Percentiles rank a stretch among this genome's conserved stretches.
Evolutionary conservation across 345 rosid species (phyloP).

Genomic region (Salix dunnii): DNA sequence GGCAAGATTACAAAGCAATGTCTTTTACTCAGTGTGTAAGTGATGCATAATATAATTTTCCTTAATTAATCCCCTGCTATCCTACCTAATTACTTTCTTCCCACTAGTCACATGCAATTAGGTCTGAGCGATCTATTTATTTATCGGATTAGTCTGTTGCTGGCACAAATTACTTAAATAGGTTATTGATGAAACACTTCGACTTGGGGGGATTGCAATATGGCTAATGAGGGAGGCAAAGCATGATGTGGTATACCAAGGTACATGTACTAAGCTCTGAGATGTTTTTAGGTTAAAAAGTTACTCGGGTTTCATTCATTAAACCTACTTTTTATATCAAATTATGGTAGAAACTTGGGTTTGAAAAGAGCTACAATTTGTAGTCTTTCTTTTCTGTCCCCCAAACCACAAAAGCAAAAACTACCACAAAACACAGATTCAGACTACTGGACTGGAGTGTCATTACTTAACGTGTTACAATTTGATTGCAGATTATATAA

Average conservation of each 20-base stretch:
- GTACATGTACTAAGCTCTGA: slow-evolving; percentile 16
- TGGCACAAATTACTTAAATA: slow-evolving; percentile 13
- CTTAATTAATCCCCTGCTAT: too few relatives aligned
- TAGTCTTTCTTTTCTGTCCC: too few relatives aligned
- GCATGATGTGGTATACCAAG: slow-evolving; percentile 69
- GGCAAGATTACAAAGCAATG: slow-evolving; percentile 85
- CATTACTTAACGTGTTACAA: not conserved
- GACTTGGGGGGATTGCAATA: slow-evolving; percentile 85
- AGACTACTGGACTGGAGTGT: too few relatives aligned
- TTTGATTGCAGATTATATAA: slow-evolving; percentile 48
- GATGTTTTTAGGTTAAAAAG: too few relatives aligned
- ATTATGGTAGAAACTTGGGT: not conserved
- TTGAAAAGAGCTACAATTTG: too few relatives aligned
- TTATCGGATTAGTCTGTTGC: not conserved
- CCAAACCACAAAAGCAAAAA: too few relatives aligned
- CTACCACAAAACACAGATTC: too few relatives aligned
- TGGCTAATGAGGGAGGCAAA: slow-evolving; percentile 90
- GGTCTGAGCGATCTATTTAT: not conserved
- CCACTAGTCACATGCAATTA: too few relatives aligned
- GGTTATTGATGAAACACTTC: slow-evolving; percentile 85
- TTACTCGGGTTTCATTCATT: too few relatives aligned
- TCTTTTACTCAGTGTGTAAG: slow-evolving; percentile 84
- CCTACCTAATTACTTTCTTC: too few relatives aligned
- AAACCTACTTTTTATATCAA: not conserved
- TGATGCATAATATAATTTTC: not conserved